phyloP scores from a whole-genome alignment of 1,284 basidiomycete species.

The Hymenochaete sp. region DNA sequence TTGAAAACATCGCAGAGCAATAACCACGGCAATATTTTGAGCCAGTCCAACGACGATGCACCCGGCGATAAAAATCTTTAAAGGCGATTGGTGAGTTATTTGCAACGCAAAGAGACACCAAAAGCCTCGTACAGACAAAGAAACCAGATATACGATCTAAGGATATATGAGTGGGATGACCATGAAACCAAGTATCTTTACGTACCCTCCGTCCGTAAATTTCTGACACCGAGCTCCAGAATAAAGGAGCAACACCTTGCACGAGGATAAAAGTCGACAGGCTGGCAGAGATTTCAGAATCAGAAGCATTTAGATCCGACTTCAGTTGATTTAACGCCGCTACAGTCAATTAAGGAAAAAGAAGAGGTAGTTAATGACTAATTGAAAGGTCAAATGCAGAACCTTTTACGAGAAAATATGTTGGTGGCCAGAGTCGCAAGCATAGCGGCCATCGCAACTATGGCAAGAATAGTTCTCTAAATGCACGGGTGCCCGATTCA shows the following conservation, averaged over 20 bases:
- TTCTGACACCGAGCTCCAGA: constrained; percentile 71
- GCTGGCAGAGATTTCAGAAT: constrained; percentile 62
- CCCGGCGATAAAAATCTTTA: constrained; percentile 41
- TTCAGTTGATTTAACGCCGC: constrained; percentile 65
- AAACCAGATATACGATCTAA: too few relatives aligned
- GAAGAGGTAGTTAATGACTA: constrained; percentile 19
- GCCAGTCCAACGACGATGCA: constrained; percentile 59
- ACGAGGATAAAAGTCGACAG: constrained; percentile 73
- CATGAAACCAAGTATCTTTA: constrained; percentile 17
- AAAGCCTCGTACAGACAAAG: too few relatives aligned
- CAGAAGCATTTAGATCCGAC: constrained; percentile 53
- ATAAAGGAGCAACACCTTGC: constrained; percentile 60
- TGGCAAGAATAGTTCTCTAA: constrained; percentile 46
- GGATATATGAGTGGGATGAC: too few relatives aligned
- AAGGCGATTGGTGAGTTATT: background rate
- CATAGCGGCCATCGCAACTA: constrained; percentile 53
- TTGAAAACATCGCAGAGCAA: constrained; percentile 66
- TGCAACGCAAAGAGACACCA: too few relatives aligned
- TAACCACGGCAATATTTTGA: constrained; percentile 53
- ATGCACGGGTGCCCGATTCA: background rate
- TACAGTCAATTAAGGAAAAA: constrained; percentile 18
- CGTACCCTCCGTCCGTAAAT: constrained; percentile 72
- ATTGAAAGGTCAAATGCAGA: background rate
- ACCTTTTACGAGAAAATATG: constrained; percentile 56
- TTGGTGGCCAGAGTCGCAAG: constrained; percentile 61